Evolutionary conservation across 306 rosid genomes (phyloP).

Genomic region (Ormosia emarginata): DNA sequence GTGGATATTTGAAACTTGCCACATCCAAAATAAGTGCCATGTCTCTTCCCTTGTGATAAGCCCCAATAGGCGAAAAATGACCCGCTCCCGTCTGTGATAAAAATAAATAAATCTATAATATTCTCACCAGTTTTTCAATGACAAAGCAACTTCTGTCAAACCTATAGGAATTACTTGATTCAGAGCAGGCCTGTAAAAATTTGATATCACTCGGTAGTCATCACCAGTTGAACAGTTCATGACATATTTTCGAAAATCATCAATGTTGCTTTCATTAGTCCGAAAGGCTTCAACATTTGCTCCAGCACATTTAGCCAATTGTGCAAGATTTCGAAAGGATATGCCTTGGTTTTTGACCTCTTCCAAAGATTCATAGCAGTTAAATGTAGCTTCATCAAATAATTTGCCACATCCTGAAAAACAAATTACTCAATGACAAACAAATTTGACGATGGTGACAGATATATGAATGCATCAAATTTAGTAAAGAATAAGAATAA

Average conservation of each 20-base stretch:
- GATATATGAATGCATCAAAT: not conserved
- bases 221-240: slow-evolving; percentile 48
- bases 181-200: slow-evolving; percentile 52
- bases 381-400: slow-evolving; percentile 75
- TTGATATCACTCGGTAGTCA: slow-evolving; percentile 55
- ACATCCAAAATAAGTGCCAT: slow-evolving; percentile 35
- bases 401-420: slow-evolving; percentile 65
- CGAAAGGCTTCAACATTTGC: slow-evolving; percentile 70
- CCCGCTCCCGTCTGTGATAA: slow-evolving; percentile 63
- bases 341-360: slow-evolving; percentile 60
- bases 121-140: not conserved
- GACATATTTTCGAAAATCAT: slow-evolving; percentile 48
- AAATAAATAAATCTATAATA: not conserved
- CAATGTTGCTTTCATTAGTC: slow-evolving; percentile 41
- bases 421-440: not conserved
- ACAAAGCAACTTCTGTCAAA: not conserved
- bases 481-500: too few species aligned
- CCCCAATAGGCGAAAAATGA: slow-evolving; percentile 78
- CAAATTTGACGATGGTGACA: not conserved
- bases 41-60: slow-evolving; percentile 50
- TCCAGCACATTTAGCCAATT: slow-evolving; percentile 72
- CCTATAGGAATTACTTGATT: slow-evolving; percentile 40
- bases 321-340: slow-evolving; percentile 61
- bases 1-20: slow-evolving; percentile 76
- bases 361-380: slow-evolving; percentile 69